Evolutionary conservation across 139 green algal species (phyloP).

Genomic region (Volvox reticuliferus): DNA sequence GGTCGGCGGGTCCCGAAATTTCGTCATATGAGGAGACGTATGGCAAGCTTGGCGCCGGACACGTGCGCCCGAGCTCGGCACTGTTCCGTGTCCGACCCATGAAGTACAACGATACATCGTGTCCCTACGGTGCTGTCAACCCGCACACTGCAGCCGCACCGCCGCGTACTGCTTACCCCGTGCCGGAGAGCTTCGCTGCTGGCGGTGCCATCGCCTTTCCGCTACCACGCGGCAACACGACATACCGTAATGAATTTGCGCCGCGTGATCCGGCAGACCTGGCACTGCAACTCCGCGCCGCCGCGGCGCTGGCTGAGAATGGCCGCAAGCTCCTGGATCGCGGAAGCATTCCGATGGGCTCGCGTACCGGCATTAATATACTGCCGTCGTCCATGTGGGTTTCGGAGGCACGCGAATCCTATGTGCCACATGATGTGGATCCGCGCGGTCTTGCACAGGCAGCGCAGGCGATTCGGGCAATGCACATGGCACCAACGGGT

Average conservation of each 20-base stretch:
- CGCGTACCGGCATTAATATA: conserved; percentile 6
- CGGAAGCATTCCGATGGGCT: conserved; percentile 30
- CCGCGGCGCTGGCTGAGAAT: background rate
- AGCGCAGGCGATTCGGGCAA: background rate
- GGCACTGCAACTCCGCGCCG: background rate
- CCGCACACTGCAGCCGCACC: conserved; percentile 45
- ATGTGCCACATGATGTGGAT: background rate
- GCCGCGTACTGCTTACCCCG: conserved; percentile 31
- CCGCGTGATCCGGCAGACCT: conserved; percentile 14
- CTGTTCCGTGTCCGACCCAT: background rate
- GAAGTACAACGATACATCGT: conserved; percentile 19
- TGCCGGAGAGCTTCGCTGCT: conserved; percentile 42
- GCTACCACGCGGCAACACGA: background rate
- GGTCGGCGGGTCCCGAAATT: background rate
- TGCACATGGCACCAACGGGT: conserved; percentile 27
- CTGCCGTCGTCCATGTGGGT: conserved; percentile 20
- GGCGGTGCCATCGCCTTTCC: background rate
- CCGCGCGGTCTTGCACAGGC: background rate
- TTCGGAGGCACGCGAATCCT: conserved; percentile 31
- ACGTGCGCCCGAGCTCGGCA: background rate
- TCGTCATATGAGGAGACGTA: conserved; percentile 43
- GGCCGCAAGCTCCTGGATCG: background rate
- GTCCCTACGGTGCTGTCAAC: conserved; percentile 57
- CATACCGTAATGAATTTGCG: conserved; percentile 25
- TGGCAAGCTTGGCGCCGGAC: conserved; percentile 24